A percentile compares a stretch with the other conserved stretches of the same genome.
Evolutionary conservation across 129 eudicot genomes (phyloP).

Genomic region (Sambucus nigra): DNA sequence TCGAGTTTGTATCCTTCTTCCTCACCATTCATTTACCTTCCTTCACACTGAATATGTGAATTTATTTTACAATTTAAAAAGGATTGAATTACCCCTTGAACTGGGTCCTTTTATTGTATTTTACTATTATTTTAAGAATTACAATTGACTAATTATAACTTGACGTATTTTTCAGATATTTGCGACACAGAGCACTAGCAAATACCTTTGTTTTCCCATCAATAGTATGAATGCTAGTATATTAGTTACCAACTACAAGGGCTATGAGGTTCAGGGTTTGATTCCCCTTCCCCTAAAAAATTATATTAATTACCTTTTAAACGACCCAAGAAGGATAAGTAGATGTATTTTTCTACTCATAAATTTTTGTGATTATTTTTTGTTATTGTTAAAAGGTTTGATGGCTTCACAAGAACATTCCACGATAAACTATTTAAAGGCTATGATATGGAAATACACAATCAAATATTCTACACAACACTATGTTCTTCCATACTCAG

Average conservation of each 20-base stretch:
- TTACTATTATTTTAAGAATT: no score
- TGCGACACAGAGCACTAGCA: not conserved
- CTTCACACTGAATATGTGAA: no score
- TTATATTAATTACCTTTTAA: not conserved
- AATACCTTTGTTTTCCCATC: not conserved
- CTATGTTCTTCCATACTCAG: slow-evolving; percentile 91
- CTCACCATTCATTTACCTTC: no score
- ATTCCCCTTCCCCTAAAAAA: no score
- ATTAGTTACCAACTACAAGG: no score
- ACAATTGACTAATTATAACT: not conserved
- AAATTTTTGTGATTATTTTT: not conserved
- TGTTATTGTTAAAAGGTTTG: slow-evolving; percentile 58
- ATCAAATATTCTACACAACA: slow-evolving; percentile 92
- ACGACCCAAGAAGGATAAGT: not conserved
- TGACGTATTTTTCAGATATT: not conserved
- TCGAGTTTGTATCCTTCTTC: no score
- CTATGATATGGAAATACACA: slow-evolving; percentile 95
- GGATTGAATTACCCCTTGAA: no score
- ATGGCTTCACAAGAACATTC: slow-evolving; percentile 95
- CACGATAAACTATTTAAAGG: slow-evolving; percentile 96
- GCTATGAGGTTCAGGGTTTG: no score
- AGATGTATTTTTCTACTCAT: not conserved
- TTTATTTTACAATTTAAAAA: no score
- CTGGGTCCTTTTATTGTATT: no score
- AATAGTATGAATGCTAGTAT: not conserved